phyloP scores from a whole-genome alignment of 345 rosid species.

The Ricinus communis region DNA sequence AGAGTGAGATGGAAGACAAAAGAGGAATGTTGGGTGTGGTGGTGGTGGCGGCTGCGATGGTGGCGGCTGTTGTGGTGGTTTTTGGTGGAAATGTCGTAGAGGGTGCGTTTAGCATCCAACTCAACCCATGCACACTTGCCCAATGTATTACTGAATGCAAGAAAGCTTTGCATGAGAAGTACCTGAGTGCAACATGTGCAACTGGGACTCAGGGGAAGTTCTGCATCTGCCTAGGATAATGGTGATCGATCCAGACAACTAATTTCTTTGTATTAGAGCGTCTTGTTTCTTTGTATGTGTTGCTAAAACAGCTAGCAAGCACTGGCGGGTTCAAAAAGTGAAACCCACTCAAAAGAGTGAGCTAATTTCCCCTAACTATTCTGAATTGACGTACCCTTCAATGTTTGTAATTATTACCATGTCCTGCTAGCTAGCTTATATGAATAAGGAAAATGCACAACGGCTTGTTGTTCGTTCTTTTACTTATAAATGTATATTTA shows the following conservation, averaged over 20 bases:
- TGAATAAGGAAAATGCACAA: too few relatives aligned
- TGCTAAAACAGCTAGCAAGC: background rate
- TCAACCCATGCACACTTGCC: constrained; percentile 35
- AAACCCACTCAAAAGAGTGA: background rate
- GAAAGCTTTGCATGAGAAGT: constrained; percentile 31
- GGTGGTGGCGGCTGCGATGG: background rate
- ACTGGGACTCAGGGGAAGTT: constrained; percentile 29
- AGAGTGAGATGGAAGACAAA: constrained; percentile 9
- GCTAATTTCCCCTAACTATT: background rate
- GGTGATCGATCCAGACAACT: background rate
- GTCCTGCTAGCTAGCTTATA: background rate
- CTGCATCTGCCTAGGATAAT: constrained; percentile 34
- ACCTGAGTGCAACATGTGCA: constrained; percentile 34
- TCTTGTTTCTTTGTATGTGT: background rate
- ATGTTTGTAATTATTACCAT: background rate
- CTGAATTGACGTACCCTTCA: too few relatives aligned
- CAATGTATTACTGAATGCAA: constrained; percentile 36
- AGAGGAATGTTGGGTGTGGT: constrained; percentile 5
- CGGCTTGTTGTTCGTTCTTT: too few relatives aligned
- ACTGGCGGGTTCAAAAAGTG: background rate
- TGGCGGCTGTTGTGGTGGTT: constrained; percentile 1
- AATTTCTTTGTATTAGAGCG: background rate
- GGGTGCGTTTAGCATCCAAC: constrained; percentile 37
- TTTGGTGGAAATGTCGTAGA: constrained; percentile 17
- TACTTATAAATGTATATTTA: too few relatives aligned